phyloP scores from a whole-genome alignment of 495 filamentous ascomycete genomes.

The Aspergillus biplanus region DNA sequence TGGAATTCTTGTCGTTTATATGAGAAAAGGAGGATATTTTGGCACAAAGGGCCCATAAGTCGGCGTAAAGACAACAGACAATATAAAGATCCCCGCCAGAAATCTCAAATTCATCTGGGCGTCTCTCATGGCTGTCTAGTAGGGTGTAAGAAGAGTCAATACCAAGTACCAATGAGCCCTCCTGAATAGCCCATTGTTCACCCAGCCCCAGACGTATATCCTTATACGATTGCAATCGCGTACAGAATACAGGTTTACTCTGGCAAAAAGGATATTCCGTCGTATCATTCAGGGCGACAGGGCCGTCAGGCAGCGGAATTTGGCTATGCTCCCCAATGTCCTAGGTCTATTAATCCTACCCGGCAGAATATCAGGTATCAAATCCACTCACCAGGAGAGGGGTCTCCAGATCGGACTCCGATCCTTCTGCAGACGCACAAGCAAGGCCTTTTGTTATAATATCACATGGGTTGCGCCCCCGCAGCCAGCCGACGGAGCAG shows the following conservation, averaged over 20 bases:
- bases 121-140: conserved; percentile 17
- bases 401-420: conserved; percentile 15
- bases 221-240: conserved; percentile 29
- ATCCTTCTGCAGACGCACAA: neutral
- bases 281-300: neutral
- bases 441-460: neutral
- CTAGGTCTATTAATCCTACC: neutral
- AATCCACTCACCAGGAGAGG: conserved; percentile 23
- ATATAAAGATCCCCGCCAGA: conserved; percentile 32
- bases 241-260: conserved; percentile 23
- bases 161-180: conserved; percentile 37
- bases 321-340: neutral
- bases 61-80: conserved; percentile 35
- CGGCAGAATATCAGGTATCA: neutral
- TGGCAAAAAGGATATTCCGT: conserved; percentile 16
- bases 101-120: conserved; percentile 34
- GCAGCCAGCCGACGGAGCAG: neutral
- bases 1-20: neutral
- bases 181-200: conserved; percentile 35
- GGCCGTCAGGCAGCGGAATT: conserved; percentile 4
- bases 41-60: conserved; percentile 39
- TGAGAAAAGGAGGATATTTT: conserved; percentile 24
- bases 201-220: conserved; percentile 30
- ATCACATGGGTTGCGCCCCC: neutral
- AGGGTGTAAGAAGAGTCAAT: conserved; percentile 32